Conservation (phyloP, 331 rosid species). For the Prunus yedoensis region DNA sequence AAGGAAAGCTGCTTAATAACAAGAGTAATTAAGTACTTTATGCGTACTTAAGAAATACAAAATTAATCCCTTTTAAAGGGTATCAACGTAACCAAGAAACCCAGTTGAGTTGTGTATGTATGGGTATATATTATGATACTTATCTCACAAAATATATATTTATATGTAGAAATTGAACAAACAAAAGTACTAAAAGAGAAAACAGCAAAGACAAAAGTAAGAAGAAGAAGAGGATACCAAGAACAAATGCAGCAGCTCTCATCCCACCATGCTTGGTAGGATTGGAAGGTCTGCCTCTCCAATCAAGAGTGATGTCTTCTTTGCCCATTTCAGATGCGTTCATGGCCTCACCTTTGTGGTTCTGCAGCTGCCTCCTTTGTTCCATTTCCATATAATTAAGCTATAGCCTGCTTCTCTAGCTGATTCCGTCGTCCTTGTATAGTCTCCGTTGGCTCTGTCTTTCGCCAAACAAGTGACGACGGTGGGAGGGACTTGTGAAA, state of each 20-base stretch:
- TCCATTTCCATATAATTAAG: not conserved
- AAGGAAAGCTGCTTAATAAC: not conserved
- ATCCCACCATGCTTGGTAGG: constrained; percentile 71
- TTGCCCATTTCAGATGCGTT: constrained; percentile 6
- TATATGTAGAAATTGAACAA: too few relatives aligned
- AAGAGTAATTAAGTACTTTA: not conserved
- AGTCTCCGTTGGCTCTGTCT: not conserved
- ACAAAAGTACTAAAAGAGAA: not conserved
- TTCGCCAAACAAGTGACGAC: not conserved
- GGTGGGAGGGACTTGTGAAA: not conserved
- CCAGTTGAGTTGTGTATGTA: too few relatives aligned
- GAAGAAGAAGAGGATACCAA: constrained; percentile 43
- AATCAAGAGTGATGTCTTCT: constrained; percentile 51
- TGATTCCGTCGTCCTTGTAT: too few relatives aligned
- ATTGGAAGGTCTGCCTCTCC: constrained; percentile 92
- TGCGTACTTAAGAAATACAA: not conserved
- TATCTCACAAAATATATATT: not conserved
- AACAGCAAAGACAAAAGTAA: not conserved
- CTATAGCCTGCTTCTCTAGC: too few relatives aligned
- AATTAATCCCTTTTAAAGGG: too few relatives aligned
- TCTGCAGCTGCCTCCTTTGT: constrained; percentile 29
- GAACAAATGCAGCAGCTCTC: constrained; percentile 76
- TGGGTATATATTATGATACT: not conserved
- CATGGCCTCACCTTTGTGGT: constrained; percentile 29
- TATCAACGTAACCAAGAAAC: too few relatives aligned